These are phyloP conservation scores for Schwanniomyces pseudopolymorphus DNA, from an alignment of 805 yeast species.

Conservation along the genomic window DNA sequence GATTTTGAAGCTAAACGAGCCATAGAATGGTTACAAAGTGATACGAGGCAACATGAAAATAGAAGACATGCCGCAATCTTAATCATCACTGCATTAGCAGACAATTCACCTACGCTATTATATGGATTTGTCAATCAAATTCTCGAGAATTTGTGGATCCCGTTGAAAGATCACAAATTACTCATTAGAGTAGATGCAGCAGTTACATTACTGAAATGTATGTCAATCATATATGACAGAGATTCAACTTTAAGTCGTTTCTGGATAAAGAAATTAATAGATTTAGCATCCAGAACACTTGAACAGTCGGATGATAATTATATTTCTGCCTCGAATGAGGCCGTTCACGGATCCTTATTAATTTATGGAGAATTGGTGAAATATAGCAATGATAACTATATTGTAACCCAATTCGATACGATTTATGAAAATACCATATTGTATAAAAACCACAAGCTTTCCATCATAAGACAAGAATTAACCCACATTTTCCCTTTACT, in stretches of 20 bases:
- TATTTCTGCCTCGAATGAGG: constrained; percentile 46
- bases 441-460: constrained; percentile 75
- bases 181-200: constrained; percentile 84
- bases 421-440: constrained; percentile 72
- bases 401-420: constrained; percentile 69
- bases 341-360: constrained; percentile 83
- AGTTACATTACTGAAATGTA: constrained; percentile 70
- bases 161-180: constrained; percentile 75
- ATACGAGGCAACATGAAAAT: constrained; percentile 67
- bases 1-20: constrained; percentile 89
- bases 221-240: constrained; percentile 75
- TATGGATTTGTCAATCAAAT: constrained; percentile 77
- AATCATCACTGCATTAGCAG: constrained; percentile 78
- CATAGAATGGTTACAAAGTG: constrained; percentile 88
- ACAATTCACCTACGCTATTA: constrained; percentile 80
- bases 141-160: constrained; percentile 83
- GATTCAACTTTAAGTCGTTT: constrained; percentile 67
- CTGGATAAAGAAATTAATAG: constrained; percentile 73
- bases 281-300: constrained; percentile 53
- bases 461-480: constrained; percentile 79
- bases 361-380: constrained; percentile 77
- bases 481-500: constrained; percentile 78
- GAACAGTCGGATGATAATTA: constrained; percentile 14
- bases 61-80: constrained; percentile 90
- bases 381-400: constrained; percentile 65